Evolutionary conservation across 352 stramenopile genomes (phyloP).

Genomic region (Phytophthora agathidicida): DNA sequence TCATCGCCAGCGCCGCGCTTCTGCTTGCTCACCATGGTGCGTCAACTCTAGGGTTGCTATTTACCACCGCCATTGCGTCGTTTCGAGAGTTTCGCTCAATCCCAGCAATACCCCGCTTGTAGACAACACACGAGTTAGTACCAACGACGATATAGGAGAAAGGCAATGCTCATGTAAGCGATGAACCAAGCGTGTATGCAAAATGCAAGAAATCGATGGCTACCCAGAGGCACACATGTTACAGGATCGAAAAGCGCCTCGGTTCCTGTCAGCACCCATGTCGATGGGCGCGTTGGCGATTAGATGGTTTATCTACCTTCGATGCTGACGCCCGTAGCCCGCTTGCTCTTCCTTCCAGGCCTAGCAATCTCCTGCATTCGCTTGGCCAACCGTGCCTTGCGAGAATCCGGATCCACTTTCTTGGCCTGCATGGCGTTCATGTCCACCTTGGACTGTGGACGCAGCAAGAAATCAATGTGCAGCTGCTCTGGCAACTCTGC

Average conservation of each 20-base stretch:
- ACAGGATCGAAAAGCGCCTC: constrained; percentile 16
- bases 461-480: constrained; percentile 83
- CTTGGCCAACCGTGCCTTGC: constrained; percentile 85
- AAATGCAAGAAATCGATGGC: constrained; percentile 30
- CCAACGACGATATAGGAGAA: background rate
- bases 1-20: constrained; percentile 7
- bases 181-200: constrained; percentile 31
- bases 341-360: constrained; percentile 80
- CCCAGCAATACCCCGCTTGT: constrained; percentile 1
- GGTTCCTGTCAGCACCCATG: constrained; percentile 3
- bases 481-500: constrained; percentile 76
- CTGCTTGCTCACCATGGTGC: constrained; percentile 38
- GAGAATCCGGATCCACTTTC: constrained; percentile 77
- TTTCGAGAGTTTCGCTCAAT: constrained; percentile 19
- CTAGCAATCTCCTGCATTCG: constrained; percentile 87
- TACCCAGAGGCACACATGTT: constrained; percentile 24
- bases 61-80: constrained; percentile 13
- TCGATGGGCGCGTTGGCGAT: constrained; percentile 2
- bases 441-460: constrained; percentile 84
- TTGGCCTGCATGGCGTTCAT: constrained; percentile 59
- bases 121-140: constrained; percentile 19
- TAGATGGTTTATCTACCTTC: constrained; percentile 68
- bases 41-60: constrained; percentile 21
- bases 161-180: background rate
- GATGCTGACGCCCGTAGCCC: constrained; percentile 77